Evolutionary conservation across 2,329 filamentous ascomycete species (phyloP).

Genomic region (Cadophora gregata): DNA sequence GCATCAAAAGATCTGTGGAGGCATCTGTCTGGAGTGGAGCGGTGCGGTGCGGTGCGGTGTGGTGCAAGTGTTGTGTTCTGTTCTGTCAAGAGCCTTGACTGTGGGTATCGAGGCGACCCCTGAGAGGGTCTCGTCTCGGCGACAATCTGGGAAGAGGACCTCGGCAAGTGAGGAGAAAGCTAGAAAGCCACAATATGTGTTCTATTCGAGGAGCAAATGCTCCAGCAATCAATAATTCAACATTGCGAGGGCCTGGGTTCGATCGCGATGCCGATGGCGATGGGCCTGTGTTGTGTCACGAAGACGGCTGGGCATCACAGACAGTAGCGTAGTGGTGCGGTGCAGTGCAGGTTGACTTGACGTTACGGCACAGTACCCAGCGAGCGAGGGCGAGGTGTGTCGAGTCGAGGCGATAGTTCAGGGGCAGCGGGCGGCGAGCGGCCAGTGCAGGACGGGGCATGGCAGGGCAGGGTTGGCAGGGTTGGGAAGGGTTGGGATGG

Average conservation of each 20-base stretch:
- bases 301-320: constrained; percentile 11
- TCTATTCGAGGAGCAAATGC: background rate
- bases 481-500: too few relatives aligned
- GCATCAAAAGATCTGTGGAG: constrained; percentile 13
- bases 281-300: background rate
- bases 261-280: constrained; percentile 1
- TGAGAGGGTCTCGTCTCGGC: constrained; percentile 1
- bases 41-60: background rate
- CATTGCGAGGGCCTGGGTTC: background rate
- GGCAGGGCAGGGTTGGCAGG: too few relatives aligned
- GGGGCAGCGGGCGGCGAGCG: background rate
- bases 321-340: too few relatives aligned
- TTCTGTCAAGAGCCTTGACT: constrained; percentile 1
- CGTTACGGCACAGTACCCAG: background rate
- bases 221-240: background rate
- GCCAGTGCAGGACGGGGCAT: background rate
- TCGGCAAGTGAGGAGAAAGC: background rate
- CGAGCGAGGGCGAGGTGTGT: too few relatives aligned
- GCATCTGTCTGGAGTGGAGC: constrained; percentile 9
- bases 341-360: background rate
- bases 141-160: background rate
- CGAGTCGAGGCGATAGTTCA: constrained; percentile 1
- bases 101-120: background rate
- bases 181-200: background rate
- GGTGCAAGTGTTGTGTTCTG: background rate